Evolutionary conservation across 805 yeast species (phyloP), one percentile per base, ranked within the genome.

Genomic region (Ogataea chonburiensis): DNA sequence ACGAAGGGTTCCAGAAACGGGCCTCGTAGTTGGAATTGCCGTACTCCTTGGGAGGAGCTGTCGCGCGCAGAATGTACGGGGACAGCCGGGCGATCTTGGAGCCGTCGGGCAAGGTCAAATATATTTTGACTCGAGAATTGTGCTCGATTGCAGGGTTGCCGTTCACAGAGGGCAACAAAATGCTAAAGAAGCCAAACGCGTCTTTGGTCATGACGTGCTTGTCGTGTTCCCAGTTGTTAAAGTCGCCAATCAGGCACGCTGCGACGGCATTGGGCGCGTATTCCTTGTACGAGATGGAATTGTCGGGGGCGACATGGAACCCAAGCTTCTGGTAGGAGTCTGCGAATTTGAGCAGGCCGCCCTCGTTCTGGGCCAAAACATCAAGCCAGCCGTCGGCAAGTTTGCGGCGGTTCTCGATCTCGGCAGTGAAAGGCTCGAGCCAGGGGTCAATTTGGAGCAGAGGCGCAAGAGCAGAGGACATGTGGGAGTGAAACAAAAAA

Each of bases 161-260:
- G 20, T 61, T 60, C 4, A 50, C 37, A 3, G 88, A 73, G 2
- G 82, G 77, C n/a, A 89, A 57, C 4, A 61, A 63, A 29, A 82
- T 66, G 19, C 62, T 53, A 74, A 91, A 91, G 35, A 77, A 74
- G 1, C 96, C 96, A 57, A 61, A 86, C 25, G 73, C 71, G 53
- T 85, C 82, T 50, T 67, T 75, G 5, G 44, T 44, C 75, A 91
- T 66, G 29, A 67, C 67, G 54, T 83, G 77, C 5, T 70, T 43
- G 5, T 62, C 61, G 23, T 74, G 68, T 48, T 79, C 67, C 98
- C 98, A 91, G 43, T 69, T 56, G 61, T 91, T 91, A 71, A 93
- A 91, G 34, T 91, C 98, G 11, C 98, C 98, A 38, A 86, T 81
- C n/a, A 91, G 58, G 36, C 78, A 72, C 2, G 93, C 96, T 29